Evolutionary conservation across 495 filamentous ascomycete genomes (phyloP), one percentile per base, ranked within the genome.

Genomic region (Margaritispora aquatica): DNA sequence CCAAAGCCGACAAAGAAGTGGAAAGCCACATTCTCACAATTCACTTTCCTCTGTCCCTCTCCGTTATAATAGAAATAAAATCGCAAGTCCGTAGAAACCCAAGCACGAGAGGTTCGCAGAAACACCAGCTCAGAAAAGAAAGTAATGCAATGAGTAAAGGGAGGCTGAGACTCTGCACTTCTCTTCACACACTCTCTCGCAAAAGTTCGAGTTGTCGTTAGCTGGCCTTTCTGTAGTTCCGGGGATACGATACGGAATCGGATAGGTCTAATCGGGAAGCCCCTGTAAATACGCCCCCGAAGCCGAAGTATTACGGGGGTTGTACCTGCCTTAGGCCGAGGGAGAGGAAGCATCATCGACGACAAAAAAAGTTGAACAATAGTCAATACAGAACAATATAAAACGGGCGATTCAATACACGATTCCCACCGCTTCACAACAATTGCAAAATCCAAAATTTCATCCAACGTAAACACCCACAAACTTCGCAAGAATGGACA

Each of bases 1-100:
- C 77, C 65, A 78, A 66, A 68, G 75, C 78, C 63, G 77, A 79
- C 66, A 81, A 69, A 60, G 71, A 69, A 51, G 68, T 72, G 55
- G 70, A 66, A 60, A 79, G 69, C 70, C 79, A 69, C 80, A 84
- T 84, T 36, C 61, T 70, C 26, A 46, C 38, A 44, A 21, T 36
- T 58, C 41, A 9, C 15, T 26, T 23, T 60, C 41, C 26, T 29
- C 10, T 21, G 36, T 36, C 19, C n/a, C n/a, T n/a, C n/a, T n/a
- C n/a, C n/a, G n/a, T n/a, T n/a, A n/a, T n/a, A 24, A 15, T 26
- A 26, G 27, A 24, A 55, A 36, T 26, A 17, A 26, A 31, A 22
- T 9, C 38, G 0, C 15, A 52, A 55, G 22, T 26, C 24, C 22
- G 1, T 24, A 21, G 54, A 26, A 41, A 21, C n/a, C 8, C 23